Base-by-base conservation (phyloP, 1,139 yeast genomes). In the Debaryomyces nepalensis region DNA sequence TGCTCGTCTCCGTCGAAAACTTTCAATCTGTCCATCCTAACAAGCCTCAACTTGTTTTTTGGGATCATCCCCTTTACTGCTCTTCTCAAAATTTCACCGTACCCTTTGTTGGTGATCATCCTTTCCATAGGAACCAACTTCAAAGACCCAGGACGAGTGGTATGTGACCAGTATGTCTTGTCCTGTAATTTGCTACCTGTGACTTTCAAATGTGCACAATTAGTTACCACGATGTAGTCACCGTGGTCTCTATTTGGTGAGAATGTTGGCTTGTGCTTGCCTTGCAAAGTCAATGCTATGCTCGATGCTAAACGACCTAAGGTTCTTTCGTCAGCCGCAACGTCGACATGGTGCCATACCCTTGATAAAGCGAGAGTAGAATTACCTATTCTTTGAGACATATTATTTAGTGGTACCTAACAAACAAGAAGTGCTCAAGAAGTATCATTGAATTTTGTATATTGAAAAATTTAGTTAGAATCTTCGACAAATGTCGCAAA, bases 1-100 rank as follows among this genome's bases (percentile, higher is more conserved):
- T 88, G 88, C 44, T 84, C 87, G 44, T 89, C 82, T 26, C 95
- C 97, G 57, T 95, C 98, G 61, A 77, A 87, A 1, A 88, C 79
- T 68, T 88, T 90, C 50, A 93, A 74, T 59, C 99, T 81, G 36
- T 82, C 95, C 61, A 93, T 67, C 61, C 99, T 81, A 21, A 75
- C 73, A 57, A 86, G 80, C 63, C 98, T 80, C 51, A 85, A 79
- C 58, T 84, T 82, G 64, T 93, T 91, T 68, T 89, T 90, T 31
- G 99, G 99, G 45, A 93, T 75, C 99, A 93, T 93, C 45, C 96
- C 96, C 51, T 88, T 84, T 6, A 93, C 99, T 0, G 99, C 98
- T 57, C 87, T 80, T 55, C 68, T 79, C 53, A 93, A 70, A 14
- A 90, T 70, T 61, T 91, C 99, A 14, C 88, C 84, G 55, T 83